Evolutionary conservation across 495 filamentous ascomycete genomes (phyloP).

Genomic region (Xeromyces bisporus): DNA sequence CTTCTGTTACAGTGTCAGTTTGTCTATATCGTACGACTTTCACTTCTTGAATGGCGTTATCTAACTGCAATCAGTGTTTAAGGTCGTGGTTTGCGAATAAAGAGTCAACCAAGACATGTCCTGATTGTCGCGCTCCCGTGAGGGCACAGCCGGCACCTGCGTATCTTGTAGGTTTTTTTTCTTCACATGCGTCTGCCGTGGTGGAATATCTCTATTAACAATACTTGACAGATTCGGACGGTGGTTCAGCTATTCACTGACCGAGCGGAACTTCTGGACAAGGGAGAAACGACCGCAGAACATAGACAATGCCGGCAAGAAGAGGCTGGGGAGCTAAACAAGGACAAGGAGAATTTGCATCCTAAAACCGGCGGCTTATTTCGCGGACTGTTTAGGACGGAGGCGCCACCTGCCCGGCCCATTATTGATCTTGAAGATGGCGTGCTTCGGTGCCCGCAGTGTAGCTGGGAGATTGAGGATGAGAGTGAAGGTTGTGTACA

Average conservation of each 20-base stretch:
- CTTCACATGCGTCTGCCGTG: neutral
- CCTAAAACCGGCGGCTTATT: slow-evolving; percentile 42
- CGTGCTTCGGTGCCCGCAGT: slow-evolving; percentile 45
- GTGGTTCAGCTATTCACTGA: slow-evolving; percentile 49
- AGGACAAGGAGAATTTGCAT: slow-evolving; percentile 32
- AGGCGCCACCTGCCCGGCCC: slow-evolving; percentile 10
- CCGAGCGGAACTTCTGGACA: slow-evolving; percentile 45
- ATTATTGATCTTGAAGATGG: slow-evolving; percentile 44
- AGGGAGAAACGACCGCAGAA: slow-evolving; percentile 44
- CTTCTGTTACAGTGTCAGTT: slow-evolving; percentile 51
- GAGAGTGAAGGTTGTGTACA: slow-evolving; percentile 30
- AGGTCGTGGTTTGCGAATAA: slow-evolving; percentile 46
- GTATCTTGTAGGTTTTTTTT: slow-evolving; percentile 37
- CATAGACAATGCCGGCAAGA: slow-evolving; percentile 40
- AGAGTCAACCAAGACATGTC: slow-evolving; percentile 48
- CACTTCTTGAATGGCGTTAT: neutral
- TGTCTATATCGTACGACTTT: neutral
- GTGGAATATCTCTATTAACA: slow-evolving; percentile 4
- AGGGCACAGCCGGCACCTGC: slow-evolving; percentile 46
- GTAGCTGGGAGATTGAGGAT: slow-evolving; percentile 47
- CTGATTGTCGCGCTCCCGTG: slow-evolving; percentile 49
- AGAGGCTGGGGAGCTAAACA: slow-evolving; percentile 44
- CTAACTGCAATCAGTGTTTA: slow-evolving; percentile 34
- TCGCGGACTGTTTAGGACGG: slow-evolving; percentile 40
- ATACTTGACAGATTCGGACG: slow-evolving; percentile 38